These are phyloP conservation scores for Toxoplasma gondii DNA, from an alignment of 169 alveolate species.

Conservation along the genomic window DNA sequence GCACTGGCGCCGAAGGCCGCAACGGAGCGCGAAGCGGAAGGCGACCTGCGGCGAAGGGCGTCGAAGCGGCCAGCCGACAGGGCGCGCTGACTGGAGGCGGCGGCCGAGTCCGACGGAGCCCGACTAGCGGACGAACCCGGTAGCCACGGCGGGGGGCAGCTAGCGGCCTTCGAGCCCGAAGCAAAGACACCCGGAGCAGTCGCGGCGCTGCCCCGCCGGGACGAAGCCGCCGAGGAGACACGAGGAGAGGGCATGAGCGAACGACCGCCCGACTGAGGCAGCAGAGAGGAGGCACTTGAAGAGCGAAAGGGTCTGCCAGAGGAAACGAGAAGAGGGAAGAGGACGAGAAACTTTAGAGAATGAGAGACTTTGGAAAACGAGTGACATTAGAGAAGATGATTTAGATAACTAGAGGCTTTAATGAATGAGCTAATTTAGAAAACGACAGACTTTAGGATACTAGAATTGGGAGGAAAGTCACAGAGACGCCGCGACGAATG, in stretches of 20 bases:
- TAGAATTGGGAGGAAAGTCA: too few species aligned
- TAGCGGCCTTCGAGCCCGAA: background rate
- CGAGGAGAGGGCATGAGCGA: background rate
- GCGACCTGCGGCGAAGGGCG: background rate
- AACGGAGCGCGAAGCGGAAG: background rate
- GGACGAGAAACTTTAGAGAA: too few species aligned
- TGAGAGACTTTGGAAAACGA: too few species aligned
- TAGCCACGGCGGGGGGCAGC: background rate
- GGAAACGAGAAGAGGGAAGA: background rate
- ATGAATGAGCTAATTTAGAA: too few species aligned
- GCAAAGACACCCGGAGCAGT: background rate
- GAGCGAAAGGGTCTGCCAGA: slow-evolving; percentile 2
- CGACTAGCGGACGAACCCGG: background rate
- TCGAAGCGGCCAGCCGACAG: too few species aligned
- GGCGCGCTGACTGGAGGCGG: too few species aligned
- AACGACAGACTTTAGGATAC: too few species aligned
- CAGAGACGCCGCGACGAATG: too few species aligned
- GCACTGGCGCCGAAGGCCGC: background rate
- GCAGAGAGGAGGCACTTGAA: slow-evolving; percentile 3
- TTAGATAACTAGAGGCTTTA: too few species aligned
- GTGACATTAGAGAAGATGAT: too few species aligned
- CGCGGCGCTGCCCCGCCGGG: slow-evolving; percentile 22
- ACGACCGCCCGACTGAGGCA: background rate
- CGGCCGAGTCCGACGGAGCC: background rate
- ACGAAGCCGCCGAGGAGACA: slow-evolving; percentile 8